Percentiles rank a stretch among this genome's conserved stretches.
phyloP scores from a whole-genome alignment of 2,329 filamentous ascomycete genomes.

The Sporothrix pallida region DNA sequence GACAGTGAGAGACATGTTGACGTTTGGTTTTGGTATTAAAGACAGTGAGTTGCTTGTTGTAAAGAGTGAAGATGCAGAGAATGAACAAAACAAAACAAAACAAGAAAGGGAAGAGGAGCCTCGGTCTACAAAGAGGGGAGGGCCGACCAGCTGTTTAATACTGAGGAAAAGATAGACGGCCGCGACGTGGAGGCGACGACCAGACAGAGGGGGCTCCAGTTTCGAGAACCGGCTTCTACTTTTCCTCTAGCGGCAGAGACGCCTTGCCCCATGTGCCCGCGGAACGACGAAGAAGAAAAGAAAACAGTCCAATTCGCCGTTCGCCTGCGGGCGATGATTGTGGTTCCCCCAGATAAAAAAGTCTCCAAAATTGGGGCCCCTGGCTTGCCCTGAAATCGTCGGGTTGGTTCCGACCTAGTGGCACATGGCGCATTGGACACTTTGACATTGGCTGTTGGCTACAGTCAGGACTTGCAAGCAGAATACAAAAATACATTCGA shows the following conservation, averaged over 20 bases:
- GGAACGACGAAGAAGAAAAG: not conserved
- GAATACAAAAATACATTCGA: not conserved
- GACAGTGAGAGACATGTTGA: constrained; percentile 32
- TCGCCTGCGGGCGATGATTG: not conserved
- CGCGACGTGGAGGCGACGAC: not conserved
- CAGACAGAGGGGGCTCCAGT: too few relatives aligned
- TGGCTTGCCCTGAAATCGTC: constrained; percentile 1
- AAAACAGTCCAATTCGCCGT: not conserved
- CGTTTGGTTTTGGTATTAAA: not conserved
- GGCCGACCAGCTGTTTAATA: constrained; percentile 24
- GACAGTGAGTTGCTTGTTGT: not conserved
- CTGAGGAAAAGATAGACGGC: not conserved
- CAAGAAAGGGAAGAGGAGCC: constrained; percentile 14
- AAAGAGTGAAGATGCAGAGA: not conserved
- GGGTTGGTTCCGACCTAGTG: constrained; percentile 4
- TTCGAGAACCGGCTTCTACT: not conserved
- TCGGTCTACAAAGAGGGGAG: constrained; percentile 8
- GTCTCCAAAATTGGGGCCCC: not conserved
- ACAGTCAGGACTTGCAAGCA: not conserved
- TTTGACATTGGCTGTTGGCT: not conserved
- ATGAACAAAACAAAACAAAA: not conserved
- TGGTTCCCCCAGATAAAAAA: not conserved
- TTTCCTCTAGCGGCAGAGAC: constrained; percentile 8
- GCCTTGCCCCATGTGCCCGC: not conserved
- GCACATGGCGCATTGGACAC: constrained; percentile 12